Base-by-base conservation (phyloP, 2,329 filamentous ascomycete species). In the Calycina marina region DNA sequence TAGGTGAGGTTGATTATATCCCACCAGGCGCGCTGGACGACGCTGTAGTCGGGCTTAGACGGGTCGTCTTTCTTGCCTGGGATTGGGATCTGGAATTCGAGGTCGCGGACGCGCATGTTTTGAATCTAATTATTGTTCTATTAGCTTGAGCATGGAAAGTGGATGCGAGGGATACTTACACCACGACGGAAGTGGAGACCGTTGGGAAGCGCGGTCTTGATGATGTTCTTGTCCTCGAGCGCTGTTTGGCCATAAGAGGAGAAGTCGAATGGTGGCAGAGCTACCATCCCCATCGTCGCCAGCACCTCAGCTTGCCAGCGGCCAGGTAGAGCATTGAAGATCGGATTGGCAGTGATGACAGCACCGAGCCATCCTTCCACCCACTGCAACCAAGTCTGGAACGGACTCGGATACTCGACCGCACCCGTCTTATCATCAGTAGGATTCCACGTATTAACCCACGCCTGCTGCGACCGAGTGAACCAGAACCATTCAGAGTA, bases 401-500 rank as follows among this genome's bases (percentile, higher is more conserved):
- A 40, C 4, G 39, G 36, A 15, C 35, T 38, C 2, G 60, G 59
- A 37, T 60, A 62, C 27, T 59, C 51, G 1, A 52, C 45, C 3
- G 46, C 48, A 2, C 50, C 51, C 1, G 38, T 39, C 6, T 39
- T 16, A 26, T 60, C 54, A 2, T 43, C 35, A 5, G 52, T 52
- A 14, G 48, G 51, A 34, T 62, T 56, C 60, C 61, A 65, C 14
- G 54, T 59, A 39, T 65, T 62, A 12, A 63, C 54, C 60, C 61
- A 63, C 4, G 55, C 53, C 25, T 58, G 50, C 30, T 56, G 51
- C 13, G 57, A 56, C 34, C 61, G 62, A 0, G 62, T 56, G 37
- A 65, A 65, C 62, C 61, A 66, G 41, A 65, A 65, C 59, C 59
- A 65, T 40, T 66, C 61, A 14, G 51, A 47, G 34, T 65, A 65